Conservation (phyloP, 306 rosid species). For the Dicorynia guianensis region DNA sequence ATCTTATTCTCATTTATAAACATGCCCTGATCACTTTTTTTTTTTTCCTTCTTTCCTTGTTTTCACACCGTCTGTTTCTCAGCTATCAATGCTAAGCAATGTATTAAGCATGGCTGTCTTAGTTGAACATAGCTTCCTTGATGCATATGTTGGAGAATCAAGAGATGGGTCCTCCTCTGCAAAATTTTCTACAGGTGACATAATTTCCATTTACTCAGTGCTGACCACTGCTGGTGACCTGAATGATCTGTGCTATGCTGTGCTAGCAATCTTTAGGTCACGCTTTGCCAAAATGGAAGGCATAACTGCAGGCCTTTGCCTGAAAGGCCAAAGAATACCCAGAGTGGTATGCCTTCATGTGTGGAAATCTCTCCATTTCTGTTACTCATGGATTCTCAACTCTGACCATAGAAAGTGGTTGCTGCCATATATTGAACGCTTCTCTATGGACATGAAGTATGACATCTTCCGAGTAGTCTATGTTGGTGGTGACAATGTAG, state of each 20-base stretch:
- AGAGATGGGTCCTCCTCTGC: constrained; percentile 63
- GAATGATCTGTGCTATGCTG: constrained; percentile 63
- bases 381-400: constrained; percentile 73
- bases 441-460: constrained; percentile 66
- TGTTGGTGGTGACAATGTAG: constrained; percentile 56
- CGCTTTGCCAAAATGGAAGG: constrained; percentile 65
- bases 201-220: constrained; percentile 54
- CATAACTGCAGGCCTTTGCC: constrained; percentile 64
- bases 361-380: constrained; percentile 75
- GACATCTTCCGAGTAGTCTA: constrained; percentile 71
- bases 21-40: neutral
- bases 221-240: constrained; percentile 41
- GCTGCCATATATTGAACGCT: constrained; percentile 70
- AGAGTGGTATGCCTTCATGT: constrained; percentile 60
- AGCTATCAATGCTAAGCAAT: constrained; percentile 68
- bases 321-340: constrained; percentile 65
- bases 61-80: constrained; percentile 9
- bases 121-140: constrained; percentile 68
- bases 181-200: constrained; percentile 66
- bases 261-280: constrained; percentile 61
- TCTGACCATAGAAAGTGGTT: constrained; percentile 56
- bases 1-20: neutral
- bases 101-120: constrained; percentile 66
- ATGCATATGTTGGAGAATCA: constrained; percentile 77
- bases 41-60: neutral